Base-by-base conservation (phyloP, 140 eudicot species). In the Erigeron philadelphicus region DNA sequence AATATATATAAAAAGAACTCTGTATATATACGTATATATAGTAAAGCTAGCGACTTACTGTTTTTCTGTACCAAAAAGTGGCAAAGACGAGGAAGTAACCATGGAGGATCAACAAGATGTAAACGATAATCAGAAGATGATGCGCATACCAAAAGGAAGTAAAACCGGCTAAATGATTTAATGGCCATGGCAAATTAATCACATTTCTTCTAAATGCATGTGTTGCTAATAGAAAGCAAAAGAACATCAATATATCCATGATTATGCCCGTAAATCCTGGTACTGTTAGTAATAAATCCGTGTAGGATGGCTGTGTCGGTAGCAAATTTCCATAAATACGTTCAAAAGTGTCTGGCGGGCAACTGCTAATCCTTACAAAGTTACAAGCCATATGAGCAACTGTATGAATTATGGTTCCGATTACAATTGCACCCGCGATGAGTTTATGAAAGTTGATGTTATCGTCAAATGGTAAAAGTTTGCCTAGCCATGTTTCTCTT, bases 131-230 rank as follows among this genome's bases (percentile, higher is more conserved):
- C 64, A 94, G 89, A 60, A 94, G 75, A 83, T 94, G 99, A 81
- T 94, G 99, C 1, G 99, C 84, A 72, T 94, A 94, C 99, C 97
- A 89, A 67, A 94, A 94, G 23, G 99, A 73, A 59, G 93, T 94
- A 66, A 94, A 94, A 17, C 99, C 99, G 7, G 95, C 95, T 69
- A 94, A 68, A 46, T 79, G 64, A 19, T 78, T 82, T n/a, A 94
- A 78, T 0, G 90, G 90, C 88, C 86, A 72, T 47, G 95, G 87
- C 67, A 94, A 73, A 56, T 94, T 84, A 12, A 94, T 77, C 23
- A 89, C 90, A 72, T 87, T 94, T 68, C 95, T 78, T 69, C 99
- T 74, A 63, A 94, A 89, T 12, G 95, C 85, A 67, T 87, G 95
- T 23, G 93, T 89, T 0, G 99, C 99, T 38, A 94, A 72, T 8